phyloP scores from a whole-genome alignment of 768 basidiomycete species.

The Rhodotorula kratochvilovae region DNA sequence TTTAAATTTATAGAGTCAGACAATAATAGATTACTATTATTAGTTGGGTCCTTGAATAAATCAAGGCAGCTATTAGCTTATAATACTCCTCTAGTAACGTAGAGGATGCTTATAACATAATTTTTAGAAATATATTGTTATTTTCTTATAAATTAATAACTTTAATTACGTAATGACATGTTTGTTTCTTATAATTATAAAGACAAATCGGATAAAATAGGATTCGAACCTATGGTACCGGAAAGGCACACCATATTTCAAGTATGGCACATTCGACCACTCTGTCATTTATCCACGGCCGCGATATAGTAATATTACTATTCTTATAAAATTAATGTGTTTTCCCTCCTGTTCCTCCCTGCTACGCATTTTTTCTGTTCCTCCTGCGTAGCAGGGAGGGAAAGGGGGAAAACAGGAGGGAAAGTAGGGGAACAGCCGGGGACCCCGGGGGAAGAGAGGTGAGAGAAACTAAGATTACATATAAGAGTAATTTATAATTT shows the following conservation, averaged over 20 bases:
- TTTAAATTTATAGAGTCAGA: conserved; percentile 14
- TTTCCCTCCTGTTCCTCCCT: neutral
- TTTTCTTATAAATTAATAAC: neutral
- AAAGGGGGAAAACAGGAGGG: no score
- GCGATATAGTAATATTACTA: no score
- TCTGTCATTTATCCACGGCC: conserved; percentile 36
- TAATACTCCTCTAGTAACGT: neutral
- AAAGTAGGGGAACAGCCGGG: no score
- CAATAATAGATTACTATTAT: conserved; percentile 15
- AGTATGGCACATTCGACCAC: conserved; percentile 32
- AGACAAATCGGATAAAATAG: conserved; percentile 34
- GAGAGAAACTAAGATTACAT: conserved; percentile 1
- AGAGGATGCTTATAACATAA: no score
- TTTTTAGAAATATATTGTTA: no score
- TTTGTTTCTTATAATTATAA: neutral
- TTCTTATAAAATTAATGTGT: conserved; percentile 10
- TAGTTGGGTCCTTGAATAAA: conserved; percentile 1
- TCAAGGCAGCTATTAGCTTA: neutral
- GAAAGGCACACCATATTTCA: conserved; percentile 40
- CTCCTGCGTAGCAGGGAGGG: no score
- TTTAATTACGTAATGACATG: neutral
- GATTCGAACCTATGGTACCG: conserved; percentile 35
- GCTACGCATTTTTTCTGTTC: neutral
- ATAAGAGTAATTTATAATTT: conserved; percentile 25
- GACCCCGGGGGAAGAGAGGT: no score